Evolutionary conservation across 2,329 filamentous ascomycete genomes (phyloP).

Genomic region (Aspergillus uvarum): DNA sequence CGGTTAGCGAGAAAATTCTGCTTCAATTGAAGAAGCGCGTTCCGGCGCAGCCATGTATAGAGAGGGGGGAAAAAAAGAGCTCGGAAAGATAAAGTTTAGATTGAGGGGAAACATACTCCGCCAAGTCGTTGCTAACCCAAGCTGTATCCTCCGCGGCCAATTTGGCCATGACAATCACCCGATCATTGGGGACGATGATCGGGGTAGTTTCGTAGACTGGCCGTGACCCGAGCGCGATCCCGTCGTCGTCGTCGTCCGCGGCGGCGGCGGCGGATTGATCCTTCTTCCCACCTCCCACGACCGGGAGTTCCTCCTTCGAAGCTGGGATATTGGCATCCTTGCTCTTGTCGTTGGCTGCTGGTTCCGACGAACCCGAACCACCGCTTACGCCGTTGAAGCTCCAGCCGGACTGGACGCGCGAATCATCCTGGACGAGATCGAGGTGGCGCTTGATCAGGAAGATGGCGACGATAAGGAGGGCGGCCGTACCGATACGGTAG

Average conservation of each 20-base stretch:
- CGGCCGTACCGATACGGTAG: constrained; percentile 29
- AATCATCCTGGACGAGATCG: constrained; percentile 18
- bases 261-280: constrained; percentile 1
- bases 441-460: constrained; percentile 30
- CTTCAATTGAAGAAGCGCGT: not conserved
- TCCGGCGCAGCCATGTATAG: too few species aligned
- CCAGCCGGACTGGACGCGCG: constrained; percentile 28
- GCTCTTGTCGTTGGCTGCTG: constrained; percentile 7
- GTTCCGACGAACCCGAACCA: not conserved
- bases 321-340: not conserved
- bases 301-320: not conserved
- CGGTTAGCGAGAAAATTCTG: too few species aligned
- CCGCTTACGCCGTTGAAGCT: constrained; percentile 24
- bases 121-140: constrained; percentile 47
- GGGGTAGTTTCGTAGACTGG: constrained; percentile 28
- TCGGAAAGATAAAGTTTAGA: too few species aligned
- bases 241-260: constrained; percentile 8
- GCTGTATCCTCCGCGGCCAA: constrained; percentile 44
- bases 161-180: constrained; percentile 48
- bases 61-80: not conserved
- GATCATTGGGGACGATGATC: constrained; percentile 37
- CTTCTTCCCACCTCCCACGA: constrained; percentile 1
- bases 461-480: constrained; percentile 31
- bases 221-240: constrained; percentile 6
- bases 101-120: constrained; percentile 34